These are phyloP conservation scores for Cyphellophora europaea DNA, from an alignment of 2,329 filamentous ascomycete species.

Conservation along the genomic window DNA sequence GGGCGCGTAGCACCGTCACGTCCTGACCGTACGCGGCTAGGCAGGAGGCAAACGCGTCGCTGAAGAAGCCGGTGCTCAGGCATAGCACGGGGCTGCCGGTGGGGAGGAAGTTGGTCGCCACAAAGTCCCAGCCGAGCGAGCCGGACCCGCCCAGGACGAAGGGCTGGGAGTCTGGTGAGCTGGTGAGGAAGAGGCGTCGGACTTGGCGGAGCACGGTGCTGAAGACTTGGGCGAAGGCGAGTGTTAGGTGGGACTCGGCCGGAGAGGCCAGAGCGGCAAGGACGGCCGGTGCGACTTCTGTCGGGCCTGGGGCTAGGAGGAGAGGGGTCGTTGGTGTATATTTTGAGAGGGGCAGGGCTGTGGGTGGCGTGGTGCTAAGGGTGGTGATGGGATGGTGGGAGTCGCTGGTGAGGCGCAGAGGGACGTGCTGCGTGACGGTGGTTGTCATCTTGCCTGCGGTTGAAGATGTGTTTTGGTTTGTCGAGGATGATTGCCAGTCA, in stretches of 20 bases:
- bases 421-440: no score
- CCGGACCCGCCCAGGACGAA: conserved; percentile 90
- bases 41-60: conserved; percentile 86
- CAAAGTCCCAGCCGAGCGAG: conserved; percentile 92
- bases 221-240: conserved; percentile 79
- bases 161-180: conserved; percentile 70
- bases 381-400: no score
- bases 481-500: no score
- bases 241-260: conserved; percentile 77
- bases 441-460: no score
- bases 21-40: conserved; percentile 83
- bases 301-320: conserved; percentile 84
- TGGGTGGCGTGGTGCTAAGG: no score
- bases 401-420: no score
- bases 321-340: conserved; percentile 36
- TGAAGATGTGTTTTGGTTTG: no score
- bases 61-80: conserved; percentile 96
- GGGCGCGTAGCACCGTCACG: conserved; percentile 77
- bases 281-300: conserved; percentile 6
- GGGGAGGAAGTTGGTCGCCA: conserved; percentile 83
- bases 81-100: conserved; percentile 82
- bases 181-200: conserved; percentile 88
- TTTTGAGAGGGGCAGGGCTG: no score
- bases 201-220: conserved; percentile 80
- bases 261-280: conserved; percentile 6